Percentiles rank a stretch among this genome's conserved stretches.
Conservation (phyloP, 2,329 filamentous ascomycete genomes). For the Ambrosiella xylebori region DNA sequence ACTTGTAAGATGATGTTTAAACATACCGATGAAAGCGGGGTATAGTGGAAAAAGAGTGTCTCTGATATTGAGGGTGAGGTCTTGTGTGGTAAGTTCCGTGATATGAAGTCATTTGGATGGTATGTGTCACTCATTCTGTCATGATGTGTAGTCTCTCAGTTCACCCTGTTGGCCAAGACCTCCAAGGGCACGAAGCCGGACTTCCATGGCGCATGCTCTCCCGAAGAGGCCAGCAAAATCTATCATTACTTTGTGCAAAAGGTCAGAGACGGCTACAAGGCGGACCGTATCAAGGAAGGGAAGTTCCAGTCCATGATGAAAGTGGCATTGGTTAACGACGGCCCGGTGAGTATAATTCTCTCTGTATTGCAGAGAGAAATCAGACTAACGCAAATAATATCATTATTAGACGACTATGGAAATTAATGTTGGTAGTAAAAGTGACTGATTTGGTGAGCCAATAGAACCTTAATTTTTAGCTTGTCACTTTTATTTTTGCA, state of each 20-base stretch:
- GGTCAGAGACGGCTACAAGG: slow-evolving; percentile 52
- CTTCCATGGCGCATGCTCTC: slow-evolving; percentile 74
- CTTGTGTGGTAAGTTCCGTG: slow-evolving; percentile 58
- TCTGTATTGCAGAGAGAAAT: neutral
- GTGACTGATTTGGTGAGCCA: no score
- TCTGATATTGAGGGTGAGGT: slow-evolving; percentile 80
- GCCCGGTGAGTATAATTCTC: slow-evolving; percentile 32
- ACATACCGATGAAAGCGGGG: slow-evolving; percentile 70
- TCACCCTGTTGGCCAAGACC: slow-evolving; percentile 81
- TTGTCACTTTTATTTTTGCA: neutral
- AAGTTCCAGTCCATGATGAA: slow-evolving; percentile 99
- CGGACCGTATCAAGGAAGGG: slow-evolving; percentile 77
- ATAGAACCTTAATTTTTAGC: no score
- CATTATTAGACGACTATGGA: slow-evolving; percentile 15
- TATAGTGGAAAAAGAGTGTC: slow-evolving; percentile 78
- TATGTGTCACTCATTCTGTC: neutral
- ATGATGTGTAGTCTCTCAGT: slow-evolving; percentile 68
- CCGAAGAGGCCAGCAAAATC: slow-evolving; percentile 59
- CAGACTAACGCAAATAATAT: neutral
- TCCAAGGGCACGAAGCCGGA: slow-evolving; percentile 92
- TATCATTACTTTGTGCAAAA: slow-evolving; percentile 73
- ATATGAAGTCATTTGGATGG: neutral
- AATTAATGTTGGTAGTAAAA: slow-evolving; percentile 12
- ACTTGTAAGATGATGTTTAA: neutral
- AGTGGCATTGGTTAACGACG: slow-evolving; percentile 79